A percentile compares a stretch with the other conserved stretches of the same genome.
Evolutionary conservation across 257 asterid genomes (phyloP).

Genomic region (Marsdenia floribunda): DNA sequence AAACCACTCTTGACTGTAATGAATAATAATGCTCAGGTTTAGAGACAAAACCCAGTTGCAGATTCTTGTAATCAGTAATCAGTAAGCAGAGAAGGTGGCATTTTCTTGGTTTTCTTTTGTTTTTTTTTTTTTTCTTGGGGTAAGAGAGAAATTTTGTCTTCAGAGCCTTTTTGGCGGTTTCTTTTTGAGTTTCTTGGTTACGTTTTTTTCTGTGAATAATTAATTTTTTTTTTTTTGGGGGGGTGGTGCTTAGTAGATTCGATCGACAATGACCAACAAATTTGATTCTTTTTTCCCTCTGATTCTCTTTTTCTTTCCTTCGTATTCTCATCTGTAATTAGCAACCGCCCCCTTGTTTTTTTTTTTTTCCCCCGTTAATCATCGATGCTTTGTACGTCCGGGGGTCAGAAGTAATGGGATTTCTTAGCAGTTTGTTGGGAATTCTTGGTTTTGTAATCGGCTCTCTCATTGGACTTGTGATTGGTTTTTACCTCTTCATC

Average conservation of each 20-base stretch:
- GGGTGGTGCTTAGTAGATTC: neutral
- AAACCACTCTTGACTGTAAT: neutral
- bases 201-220: neutral
- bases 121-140: neutral
- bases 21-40: neutral
- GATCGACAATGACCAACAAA: neutral
- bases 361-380: no score
- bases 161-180: slow-evolving; percentile 19
- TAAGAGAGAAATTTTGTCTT: neutral
- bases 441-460: slow-evolving; percentile 70
- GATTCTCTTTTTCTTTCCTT: neutral
- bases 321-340: neutral
- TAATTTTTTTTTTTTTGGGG: no score
- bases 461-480: slow-evolving; percentile 48
- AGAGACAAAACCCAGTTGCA: neutral
- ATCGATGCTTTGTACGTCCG: neutral
- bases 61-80: neutral
- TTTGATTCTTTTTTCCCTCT: neutral
- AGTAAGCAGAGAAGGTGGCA: no score
- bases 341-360: neutral
- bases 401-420: slow-evolving; percentile 45
- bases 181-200: slow-evolving; percentile 3
- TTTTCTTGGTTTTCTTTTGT: no score
- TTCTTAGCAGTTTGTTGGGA: slow-evolving; percentile 60
- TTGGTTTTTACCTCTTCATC: slow-evolving; percentile 69